Evolutionary conservation across 179 eudicot species (phyloP).

Genomic region (Nepenthes alata): DNA sequence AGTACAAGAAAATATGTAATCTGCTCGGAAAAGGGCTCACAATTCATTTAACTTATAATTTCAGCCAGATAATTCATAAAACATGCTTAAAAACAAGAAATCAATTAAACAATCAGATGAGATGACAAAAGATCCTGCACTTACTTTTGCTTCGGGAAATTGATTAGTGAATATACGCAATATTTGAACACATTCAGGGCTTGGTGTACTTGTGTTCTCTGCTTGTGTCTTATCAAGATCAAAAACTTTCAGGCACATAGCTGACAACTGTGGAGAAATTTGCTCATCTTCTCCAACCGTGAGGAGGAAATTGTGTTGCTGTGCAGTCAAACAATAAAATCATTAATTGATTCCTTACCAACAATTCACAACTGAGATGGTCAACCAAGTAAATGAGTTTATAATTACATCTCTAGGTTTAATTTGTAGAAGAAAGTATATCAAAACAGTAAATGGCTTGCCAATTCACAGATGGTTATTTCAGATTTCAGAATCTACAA

Average conservation of each 20-base stretch:
- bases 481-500: no score
- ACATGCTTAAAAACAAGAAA: neutral
- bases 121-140: neutral
- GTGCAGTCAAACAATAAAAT: conserved; percentile 8
- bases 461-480: no score
- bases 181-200: conserved; percentile 82
- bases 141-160: conserved; percentile 86
- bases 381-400: conserved; percentile 3
- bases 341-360: neutral
- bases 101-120: neutral
- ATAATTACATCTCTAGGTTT: no score
- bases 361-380: conserved; percentile 2
- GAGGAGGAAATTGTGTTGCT: conserved; percentile 86
- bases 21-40: conserved; percentile 31
- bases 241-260: conserved; percentile 76
- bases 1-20: conserved; percentile 76
- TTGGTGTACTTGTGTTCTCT: conserved; percentile 59
- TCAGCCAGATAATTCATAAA: neutral
- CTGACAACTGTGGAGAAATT: conserved; percentile 49
- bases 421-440: no score
- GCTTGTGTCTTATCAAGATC: conserved; percentile 80
- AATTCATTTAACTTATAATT: neutral
- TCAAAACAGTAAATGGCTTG: no score
- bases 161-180: conserved; percentile 80
- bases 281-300: conserved; percentile 93